These are phyloP conservation scores for Ceratocystis smalleyi DNA, from an alignment of 2,329 filamentous ascomycete species.

Conservation along the genomic window DNA sequence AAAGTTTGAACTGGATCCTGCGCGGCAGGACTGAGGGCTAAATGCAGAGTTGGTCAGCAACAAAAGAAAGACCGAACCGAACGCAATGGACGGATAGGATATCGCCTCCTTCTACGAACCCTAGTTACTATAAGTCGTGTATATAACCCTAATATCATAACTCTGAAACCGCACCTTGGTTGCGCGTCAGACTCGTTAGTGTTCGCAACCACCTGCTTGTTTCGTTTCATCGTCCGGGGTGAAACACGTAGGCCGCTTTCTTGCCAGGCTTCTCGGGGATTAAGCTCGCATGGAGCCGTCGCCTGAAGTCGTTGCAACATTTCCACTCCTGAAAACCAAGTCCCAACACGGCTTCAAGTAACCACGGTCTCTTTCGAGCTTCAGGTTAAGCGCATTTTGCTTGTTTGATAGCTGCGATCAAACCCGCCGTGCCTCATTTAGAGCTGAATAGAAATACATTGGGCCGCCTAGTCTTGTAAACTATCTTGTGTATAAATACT, in stretches of 20 bases:
- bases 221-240: not conserved
- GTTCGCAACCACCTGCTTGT: not conserved
- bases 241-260: not conserved
- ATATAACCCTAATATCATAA: not conserved
- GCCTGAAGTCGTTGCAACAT: too few relatives aligned
- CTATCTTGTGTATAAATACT: not conserved
- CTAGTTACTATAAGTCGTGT: not conserved
- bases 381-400: not conserved
- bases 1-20: constrained; percentile 18
- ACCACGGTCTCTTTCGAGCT: not conserved
- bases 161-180: not conserved
- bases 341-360: too few relatives aligned
- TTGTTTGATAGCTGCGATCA: not conserved
- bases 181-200: not conserved
- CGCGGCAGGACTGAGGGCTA: constrained; percentile 14
- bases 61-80: not conserved
- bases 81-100: too few relatives aligned
- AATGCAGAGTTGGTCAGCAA: not conserved
- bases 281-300: not conserved
- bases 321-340: too few relatives aligned
- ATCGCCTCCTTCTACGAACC: not conserved
- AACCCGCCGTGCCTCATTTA: not conserved
- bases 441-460: not conserved
- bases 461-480: not conserved
- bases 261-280: not conserved